A percentile compares a stretch with the other conserved stretches of the same genome.
Evolutionary conservation across 129 eudicot genomes (phyloP).

Genomic region (Gnaphalium uliginosum): DNA sequence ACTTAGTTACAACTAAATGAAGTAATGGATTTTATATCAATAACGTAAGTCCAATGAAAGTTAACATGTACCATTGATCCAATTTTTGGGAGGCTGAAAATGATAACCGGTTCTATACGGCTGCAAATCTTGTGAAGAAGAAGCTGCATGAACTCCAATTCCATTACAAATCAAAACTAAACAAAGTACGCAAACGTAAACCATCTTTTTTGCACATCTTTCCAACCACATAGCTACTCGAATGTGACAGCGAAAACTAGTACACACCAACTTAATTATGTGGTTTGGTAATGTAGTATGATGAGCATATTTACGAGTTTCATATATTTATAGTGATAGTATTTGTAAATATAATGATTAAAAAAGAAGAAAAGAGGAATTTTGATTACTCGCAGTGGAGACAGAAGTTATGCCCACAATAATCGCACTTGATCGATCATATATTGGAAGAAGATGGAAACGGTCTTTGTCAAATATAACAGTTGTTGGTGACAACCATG

Average conservation of each 20-base stretch:
- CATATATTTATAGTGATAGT: conserved; percentile 5
- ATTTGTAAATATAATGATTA: background rate
- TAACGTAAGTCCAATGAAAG: background rate
- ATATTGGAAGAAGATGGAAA: conserved; percentile 9
- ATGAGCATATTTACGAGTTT: background rate
- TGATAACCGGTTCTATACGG: conserved; percentile 64
- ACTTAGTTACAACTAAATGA: background rate
- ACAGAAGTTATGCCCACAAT: background rate
- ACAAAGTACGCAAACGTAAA: background rate
- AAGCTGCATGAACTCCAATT: conserved; percentile 25
- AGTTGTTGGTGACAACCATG: conserved; percentile 2
- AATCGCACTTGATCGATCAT: background rate
- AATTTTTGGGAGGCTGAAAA: conserved; percentile 68
- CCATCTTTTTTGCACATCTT: conserved; percentile 12
- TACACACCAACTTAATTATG: background rate
- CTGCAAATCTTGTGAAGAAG: conserved; percentile 29
- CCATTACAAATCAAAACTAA: conserved; percentile 11
- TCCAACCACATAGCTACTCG: background rate
- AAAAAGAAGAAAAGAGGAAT: conserved; percentile 21
- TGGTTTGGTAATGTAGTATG: background rate
- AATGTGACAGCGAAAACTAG: background rate
- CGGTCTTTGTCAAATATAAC: background rate
- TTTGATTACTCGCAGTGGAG: conserved; percentile 5
- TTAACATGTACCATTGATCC: conserved; percentile 57
- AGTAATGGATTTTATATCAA: background rate